Conservation (phyloP, 1,284 basidiomycete species). For the Dichomitus squalens region DNA sequence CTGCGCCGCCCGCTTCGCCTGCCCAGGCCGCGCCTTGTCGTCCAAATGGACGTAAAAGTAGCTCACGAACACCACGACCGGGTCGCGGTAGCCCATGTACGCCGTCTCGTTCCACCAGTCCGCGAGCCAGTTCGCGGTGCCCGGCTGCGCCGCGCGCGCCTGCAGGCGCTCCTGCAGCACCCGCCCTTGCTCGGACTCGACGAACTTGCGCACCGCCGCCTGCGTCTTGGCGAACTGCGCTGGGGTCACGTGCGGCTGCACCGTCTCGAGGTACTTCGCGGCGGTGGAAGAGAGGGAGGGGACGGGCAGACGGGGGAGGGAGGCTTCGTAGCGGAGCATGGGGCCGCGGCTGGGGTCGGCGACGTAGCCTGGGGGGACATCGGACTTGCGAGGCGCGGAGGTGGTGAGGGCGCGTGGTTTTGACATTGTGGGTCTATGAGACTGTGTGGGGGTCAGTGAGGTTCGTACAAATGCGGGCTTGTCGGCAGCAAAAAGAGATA, state of each 20-base stretch:
- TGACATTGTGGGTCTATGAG: slow-evolving; percentile 33
- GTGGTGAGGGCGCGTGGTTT: slow-evolving; percentile 37
- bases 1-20: slow-evolving; percentile 75
- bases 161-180: slow-evolving; percentile 84
- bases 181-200: slow-evolving; percentile 67
- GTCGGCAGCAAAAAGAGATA: background rate
- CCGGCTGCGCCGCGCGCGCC: slow-evolving; percentile 66
- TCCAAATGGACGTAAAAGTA: slow-evolving; percentile 94
- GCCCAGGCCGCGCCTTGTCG: slow-evolving; percentile 57
- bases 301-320: slow-evolving; percentile 83
- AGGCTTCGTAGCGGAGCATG: slow-evolving; percentile 81
- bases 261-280: slow-evolving; percentile 84
- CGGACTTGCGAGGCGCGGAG: slow-evolving; percentile 34
- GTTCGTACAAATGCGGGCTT: background rate
- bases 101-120: slow-evolving; percentile 99
- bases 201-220: slow-evolving; percentile 68
- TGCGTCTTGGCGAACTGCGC: slow-evolving; percentile 64
- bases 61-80: slow-evolving; percentile 92
- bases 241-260: slow-evolving; percentile 74
- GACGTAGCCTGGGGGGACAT: slow-evolving; percentile 43
- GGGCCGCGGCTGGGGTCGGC: slow-evolving; percentile 55
- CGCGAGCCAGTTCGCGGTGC: slow-evolving; percentile 81
- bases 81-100: slow-evolving; percentile 85
- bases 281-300: slow-evolving; percentile 82
- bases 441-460: slow-evolving; percentile 9